phyloP scores from a whole-genome alignment of 257 asterid species.

The Gentiana macrophylla region DNA sequence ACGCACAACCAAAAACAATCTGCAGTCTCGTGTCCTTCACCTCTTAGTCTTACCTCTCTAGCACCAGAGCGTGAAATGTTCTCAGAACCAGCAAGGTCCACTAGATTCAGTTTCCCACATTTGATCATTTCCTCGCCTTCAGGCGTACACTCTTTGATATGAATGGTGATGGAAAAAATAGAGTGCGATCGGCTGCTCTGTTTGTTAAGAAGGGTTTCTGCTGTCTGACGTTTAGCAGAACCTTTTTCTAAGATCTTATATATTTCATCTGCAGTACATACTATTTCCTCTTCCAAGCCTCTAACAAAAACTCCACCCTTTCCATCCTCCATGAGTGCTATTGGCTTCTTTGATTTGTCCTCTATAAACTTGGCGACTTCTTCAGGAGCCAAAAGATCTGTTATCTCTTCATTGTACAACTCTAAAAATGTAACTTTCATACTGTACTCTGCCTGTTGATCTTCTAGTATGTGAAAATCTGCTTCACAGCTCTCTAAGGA shows the following conservation, averaged over 20 bases:
- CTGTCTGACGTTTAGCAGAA: conserved; percentile 94
- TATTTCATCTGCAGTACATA: conserved; percentile 85
- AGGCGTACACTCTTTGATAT: conserved; percentile 93
- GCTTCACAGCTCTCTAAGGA: conserved; percentile 96
- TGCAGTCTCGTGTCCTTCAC: conserved; percentile 8
- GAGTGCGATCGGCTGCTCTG: conserved; percentile 99
- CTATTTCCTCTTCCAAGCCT: conserved; percentile 97
- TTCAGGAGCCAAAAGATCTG: conserved; percentile 93
- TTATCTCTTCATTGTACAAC: conserved; percentile 89
- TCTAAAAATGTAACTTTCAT: conserved; percentile 92
- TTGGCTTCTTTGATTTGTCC: conserved; percentile 89
- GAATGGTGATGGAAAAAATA: conserved; percentile 86
- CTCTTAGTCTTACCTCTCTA: conserved; percentile 81
- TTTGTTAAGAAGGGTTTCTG: conserved; percentile 96
- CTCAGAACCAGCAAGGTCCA: conserved; percentile 98
- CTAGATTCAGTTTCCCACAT: conserved; percentile 94
- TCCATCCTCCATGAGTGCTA: conserved; percentile 98
- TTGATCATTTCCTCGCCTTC: conserved; percentile 99
- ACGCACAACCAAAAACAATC: not conserved
- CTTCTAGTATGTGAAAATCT: conserved; percentile 83
- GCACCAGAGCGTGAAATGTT: conserved; percentile 99
- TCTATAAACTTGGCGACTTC: conserved; percentile 59
- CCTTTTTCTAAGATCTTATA: conserved; percentile 90
- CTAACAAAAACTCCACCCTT: conserved; percentile 95
- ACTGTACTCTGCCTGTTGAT: conserved; percentile 87